phyloP scores from a whole-genome alignment of 2,329 filamentous ascomycete species.

The Ophiocordyceps camponoti-rufipedis region DNA sequence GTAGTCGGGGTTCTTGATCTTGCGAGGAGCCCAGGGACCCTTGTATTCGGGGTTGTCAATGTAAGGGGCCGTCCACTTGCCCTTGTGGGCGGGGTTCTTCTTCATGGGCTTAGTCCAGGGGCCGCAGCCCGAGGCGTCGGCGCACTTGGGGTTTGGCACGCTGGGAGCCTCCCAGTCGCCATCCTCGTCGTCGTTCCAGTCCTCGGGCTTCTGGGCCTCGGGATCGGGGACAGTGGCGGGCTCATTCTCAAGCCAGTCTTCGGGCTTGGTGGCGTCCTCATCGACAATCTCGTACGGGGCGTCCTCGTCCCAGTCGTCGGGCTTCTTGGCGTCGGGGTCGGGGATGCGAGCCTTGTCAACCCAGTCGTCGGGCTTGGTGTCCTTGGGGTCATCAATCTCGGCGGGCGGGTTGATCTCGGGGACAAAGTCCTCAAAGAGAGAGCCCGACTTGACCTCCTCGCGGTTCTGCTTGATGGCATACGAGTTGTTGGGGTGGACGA shows the following conservation, averaged over 20 bases:
- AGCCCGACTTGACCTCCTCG: conserved; percentile 72
- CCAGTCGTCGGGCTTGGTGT: conserved; percentile 90
- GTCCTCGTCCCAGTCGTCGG: conserved; percentile 97
- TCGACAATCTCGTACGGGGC: conserved; percentile 93
- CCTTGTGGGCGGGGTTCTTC: conserved; percentile 95
- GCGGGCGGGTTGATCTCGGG: conserved; percentile 84
- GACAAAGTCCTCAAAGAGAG: conserved; percentile 81
- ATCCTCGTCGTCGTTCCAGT: conserved; percentile 99
- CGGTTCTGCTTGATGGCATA: conserved; percentile 87
- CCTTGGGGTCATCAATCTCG: conserved; percentile 90
- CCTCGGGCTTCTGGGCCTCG: conserved; percentile 91
- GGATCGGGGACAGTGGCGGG: conserved; percentile 71
- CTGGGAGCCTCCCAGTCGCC: conserved; percentile 89
- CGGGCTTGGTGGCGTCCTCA: conserved; percentile 76
- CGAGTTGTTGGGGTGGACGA: conserved; percentile 92
- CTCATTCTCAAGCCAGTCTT: conserved; percentile 92
- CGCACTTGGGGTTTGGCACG: conserved; percentile 90
- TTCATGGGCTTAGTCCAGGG: conserved; percentile 82
- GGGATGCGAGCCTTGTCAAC: conserved; percentile 83
- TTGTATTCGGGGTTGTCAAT: conserved; percentile 99
- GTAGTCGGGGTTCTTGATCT: conserved; percentile 93
- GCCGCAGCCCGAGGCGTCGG: conserved; percentile 83
- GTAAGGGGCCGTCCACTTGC: conserved; percentile 85
- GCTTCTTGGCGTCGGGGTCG: conserved; percentile 88
- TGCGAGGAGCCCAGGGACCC: conserved; percentile 81